Evolutionary conservation across 2,329 filamentous ascomycete genomes (phyloP).

Genomic region (Drechslerella coelobrocha): DNA sequence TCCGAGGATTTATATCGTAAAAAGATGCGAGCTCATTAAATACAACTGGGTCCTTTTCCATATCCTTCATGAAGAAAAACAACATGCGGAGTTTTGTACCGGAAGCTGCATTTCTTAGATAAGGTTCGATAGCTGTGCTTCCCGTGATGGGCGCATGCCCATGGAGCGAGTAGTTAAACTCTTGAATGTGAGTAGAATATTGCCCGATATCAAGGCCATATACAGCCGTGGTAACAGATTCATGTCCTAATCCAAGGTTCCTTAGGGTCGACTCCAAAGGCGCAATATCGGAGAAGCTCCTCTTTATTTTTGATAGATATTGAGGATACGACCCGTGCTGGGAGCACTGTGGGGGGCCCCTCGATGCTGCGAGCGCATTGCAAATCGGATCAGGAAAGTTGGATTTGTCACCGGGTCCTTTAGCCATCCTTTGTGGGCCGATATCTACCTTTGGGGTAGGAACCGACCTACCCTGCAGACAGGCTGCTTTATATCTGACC

Average conservation of each 20-base stretch:
- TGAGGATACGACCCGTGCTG: constrained; percentile 9
- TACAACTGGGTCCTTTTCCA: not conserved
- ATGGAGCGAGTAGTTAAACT: constrained; percentile 1
- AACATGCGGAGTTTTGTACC: constrained; percentile 24
- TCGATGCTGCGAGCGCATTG: constrained; percentile 2
- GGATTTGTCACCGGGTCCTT: not conserved
- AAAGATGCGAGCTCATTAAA: constrained; percentile 4
- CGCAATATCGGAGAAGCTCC: constrained; percentile 9
- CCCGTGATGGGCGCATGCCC: not conserved
- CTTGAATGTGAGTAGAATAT: not conserved
- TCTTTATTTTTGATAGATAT: not conserved
- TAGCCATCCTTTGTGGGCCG: not conserved
- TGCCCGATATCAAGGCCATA: constrained; percentile 21
- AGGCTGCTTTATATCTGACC: too few relatives aligned
- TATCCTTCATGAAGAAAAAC: not conserved
- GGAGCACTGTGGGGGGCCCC: not conserved
- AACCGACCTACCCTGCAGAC: too few relatives aligned
- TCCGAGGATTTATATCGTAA: constrained; percentile 29
- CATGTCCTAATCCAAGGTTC: not conserved
- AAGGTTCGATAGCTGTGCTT: not conserved
- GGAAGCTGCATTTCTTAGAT: not conserved
- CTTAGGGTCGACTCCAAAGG: not conserved
- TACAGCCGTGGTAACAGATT: not conserved
- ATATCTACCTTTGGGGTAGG: too few relatives aligned
- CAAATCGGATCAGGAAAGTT: constrained; percentile 7